phyloP scores from a whole-genome alignment of 2,329 filamentous ascomycete genomes.

The Fusarium euwallaceae region DNA sequence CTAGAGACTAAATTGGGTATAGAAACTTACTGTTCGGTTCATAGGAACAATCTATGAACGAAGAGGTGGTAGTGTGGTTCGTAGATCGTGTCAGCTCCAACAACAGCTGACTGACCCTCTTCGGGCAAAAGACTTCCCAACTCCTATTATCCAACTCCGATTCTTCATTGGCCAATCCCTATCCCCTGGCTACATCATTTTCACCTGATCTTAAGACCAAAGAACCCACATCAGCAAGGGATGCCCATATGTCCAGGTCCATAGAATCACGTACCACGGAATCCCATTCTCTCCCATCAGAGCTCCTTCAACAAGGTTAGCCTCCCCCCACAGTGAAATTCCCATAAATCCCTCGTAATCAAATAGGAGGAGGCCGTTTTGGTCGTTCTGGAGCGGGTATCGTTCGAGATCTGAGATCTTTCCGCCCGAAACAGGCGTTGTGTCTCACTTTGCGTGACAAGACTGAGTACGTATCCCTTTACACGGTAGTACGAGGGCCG shows the following conservation, averaged over 20 bases:
- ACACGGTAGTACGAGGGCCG: background rate
- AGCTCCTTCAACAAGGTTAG: background rate
- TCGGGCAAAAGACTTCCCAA: background rate
- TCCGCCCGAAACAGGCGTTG: slow-evolving; percentile 31
- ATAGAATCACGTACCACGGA: background rate
- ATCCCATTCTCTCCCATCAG: background rate
- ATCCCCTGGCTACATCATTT: background rate
- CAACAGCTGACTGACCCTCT: background rate
- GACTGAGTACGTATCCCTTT: background rate
- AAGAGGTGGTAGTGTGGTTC: background rate
- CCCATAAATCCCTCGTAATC: background rate
- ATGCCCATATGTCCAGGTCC: background rate
- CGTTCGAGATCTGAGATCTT: slow-evolving; percentile 34
- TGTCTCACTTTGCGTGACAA: slow-evolving; percentile 25
- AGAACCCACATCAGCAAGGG: background rate
- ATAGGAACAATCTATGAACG: background rate
- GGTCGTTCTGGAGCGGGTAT: slow-evolving; percentile 14
- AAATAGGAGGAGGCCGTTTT: background rate
- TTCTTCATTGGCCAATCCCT: background rate
- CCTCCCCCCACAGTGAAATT: background rate
- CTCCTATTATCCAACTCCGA: background rate
- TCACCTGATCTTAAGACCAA: background rate
- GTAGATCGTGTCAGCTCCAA: background rate
- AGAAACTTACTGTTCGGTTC: too few species aligned
- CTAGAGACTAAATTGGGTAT: background rate